phyloP scores from a whole-genome alignment of 192 early-diverging fungal genomes.

The Obelidium mucronatum region DNA sequence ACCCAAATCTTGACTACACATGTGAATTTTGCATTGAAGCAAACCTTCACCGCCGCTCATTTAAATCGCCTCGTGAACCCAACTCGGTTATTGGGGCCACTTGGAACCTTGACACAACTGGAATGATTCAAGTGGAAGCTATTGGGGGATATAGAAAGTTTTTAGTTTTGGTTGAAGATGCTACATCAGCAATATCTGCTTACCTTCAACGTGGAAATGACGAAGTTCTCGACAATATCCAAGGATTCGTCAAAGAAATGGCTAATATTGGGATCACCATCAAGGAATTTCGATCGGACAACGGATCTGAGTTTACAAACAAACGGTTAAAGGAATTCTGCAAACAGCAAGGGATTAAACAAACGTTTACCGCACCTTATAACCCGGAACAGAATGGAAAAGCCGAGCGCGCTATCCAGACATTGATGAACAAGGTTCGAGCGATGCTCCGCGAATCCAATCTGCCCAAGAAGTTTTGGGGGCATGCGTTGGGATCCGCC shows the following conservation, averaged over 20 bases:
- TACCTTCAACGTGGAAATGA: background rate
- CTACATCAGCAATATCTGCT: background rate
- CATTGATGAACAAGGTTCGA: background rate
- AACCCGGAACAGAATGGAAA: background rate
- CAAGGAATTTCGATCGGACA: background rate
- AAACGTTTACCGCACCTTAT: background rate
- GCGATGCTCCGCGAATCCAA: background rate
- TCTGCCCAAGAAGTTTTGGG: background rate
- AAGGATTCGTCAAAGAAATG: background rate
- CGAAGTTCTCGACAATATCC: background rate
- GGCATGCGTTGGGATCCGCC: background rate
- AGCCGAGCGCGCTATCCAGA: background rate
- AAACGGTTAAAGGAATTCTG: background rate
- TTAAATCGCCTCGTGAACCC: background rate
- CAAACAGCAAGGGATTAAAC: background rate
- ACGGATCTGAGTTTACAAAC: background rate
- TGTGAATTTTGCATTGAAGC: background rate
- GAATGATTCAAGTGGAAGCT: background rate
- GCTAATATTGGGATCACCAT: background rate
- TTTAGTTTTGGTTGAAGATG: background rate
- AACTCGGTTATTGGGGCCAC: background rate
- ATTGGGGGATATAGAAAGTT: conserved; percentile 1
- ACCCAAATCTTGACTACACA: background rate
- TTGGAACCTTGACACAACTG: background rate
- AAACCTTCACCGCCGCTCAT: background rate